Percentiles rank a stretch among this genome's conserved stretches.
These are phyloP conservation scores for Vitis rotundifolia DNA, from an alignment of 164 flowering plant genomes.

Conservation along the genomic window DNA sequence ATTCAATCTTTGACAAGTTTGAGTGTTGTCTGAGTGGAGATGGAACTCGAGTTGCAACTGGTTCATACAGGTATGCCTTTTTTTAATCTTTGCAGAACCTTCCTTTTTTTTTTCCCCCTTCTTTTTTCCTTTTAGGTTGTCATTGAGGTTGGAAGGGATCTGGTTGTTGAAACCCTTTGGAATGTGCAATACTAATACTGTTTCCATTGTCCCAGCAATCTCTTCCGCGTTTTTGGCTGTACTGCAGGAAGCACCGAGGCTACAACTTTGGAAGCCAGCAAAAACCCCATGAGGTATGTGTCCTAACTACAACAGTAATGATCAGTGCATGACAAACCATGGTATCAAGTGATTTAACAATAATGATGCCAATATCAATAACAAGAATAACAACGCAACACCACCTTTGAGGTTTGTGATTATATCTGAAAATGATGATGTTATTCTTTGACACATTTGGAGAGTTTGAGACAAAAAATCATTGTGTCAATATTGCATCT, in stretches of 20 bases:
- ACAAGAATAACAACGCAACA: no score
- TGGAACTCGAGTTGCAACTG: conserved; percentile 90
- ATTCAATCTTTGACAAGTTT: conserved; percentile 95
- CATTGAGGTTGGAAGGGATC: no score
- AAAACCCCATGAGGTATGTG: conserved; percentile 93
- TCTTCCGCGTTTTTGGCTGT: conserved; percentile 93
- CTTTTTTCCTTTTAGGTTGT: no score
- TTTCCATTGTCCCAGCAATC: conserved; percentile 55
- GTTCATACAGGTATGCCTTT: conserved; percentile 81
- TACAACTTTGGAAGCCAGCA: conserved; percentile 95
- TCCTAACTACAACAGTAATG: neutral
- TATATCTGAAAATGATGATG: neutral
- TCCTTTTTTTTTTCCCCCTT: neutral
- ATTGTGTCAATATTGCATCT: no score
- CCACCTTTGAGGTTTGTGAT: no score
- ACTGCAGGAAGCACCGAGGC: conserved; percentile 76
- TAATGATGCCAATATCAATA: no score
- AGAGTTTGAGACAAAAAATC: no score
- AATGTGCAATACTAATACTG: neutral
- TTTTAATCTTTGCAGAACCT: neutral
- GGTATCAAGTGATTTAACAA: no score
- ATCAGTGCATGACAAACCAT: no score
- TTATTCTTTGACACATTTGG: no score
- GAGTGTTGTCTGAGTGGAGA: conserved; percentile 98
- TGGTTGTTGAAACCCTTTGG: neutral